Conservation (phyloP, 176 grass and related monocot species). For the Hyparrhenia diplandra region DNA sequence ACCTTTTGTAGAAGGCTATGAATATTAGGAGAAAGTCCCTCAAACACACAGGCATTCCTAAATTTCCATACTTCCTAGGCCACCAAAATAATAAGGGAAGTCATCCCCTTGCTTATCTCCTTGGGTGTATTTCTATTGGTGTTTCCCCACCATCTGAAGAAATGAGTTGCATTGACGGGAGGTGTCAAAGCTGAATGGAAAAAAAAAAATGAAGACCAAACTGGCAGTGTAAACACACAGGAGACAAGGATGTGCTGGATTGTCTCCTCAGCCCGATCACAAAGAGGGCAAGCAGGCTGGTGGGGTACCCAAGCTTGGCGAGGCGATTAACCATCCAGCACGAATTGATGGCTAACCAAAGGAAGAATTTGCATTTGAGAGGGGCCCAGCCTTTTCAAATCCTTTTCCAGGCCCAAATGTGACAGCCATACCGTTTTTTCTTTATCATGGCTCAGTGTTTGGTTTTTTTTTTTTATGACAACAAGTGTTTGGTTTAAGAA, state of each 20-base stretch:
- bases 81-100: background rate
- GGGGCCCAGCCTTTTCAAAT: background rate
- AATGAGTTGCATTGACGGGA: background rate
- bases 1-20: background rate
- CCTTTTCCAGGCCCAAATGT: background rate
- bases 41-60: background rate
- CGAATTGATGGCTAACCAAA: background rate
- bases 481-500: constrained; percentile 21
- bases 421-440: background rate
- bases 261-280: background rate
- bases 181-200: background rate
- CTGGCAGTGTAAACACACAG: background rate
- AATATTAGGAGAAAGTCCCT: background rate
- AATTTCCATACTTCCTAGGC: background rate
- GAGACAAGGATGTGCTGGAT: background rate
- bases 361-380: background rate
- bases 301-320: background rate
- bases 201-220: background rate
- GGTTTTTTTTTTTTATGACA: too few relatives aligned
- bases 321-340: background rate
- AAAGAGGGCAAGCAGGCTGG: background rate
- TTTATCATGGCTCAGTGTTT: background rate
- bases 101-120: background rate
- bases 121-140: background rate
- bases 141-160: background rate